Conservation (phyloP, 1,284 basidiomycete species). For the Neolentinus lepideus region DNA sequence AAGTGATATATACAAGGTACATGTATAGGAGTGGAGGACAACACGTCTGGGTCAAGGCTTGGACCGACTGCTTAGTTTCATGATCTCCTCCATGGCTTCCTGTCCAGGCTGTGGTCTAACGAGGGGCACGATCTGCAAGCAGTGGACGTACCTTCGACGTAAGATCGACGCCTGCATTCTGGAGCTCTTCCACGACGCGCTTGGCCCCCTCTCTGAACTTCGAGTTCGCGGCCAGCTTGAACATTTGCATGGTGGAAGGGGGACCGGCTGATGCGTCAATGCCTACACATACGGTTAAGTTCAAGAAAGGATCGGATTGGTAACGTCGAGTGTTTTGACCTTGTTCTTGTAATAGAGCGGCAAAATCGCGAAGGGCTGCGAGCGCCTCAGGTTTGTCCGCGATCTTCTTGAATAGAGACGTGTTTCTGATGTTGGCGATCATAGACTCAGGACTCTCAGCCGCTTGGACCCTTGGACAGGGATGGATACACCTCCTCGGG, state of each 20-base stretch:
- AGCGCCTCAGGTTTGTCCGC: conserved; percentile 42
- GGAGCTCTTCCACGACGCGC: not conserved
- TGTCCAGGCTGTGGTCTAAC: not conserved
- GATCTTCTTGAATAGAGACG: conserved; percentile 40
- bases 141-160: not conserved
- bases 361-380: conserved; percentile 36
- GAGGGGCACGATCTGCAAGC: not conserved
- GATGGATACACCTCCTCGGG: conserved; percentile 5
- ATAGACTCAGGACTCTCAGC: conserved; percentile 29
- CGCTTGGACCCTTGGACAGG: conserved; percentile 23
- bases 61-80: not conserved
- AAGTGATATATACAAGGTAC: not conserved
- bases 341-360: conserved; percentile 37
- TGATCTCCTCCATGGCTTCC: conserved; percentile 2
- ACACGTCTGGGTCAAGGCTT: not conserved
- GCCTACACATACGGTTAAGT: not conserved
- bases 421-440: conserved; percentile 32
- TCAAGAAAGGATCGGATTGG: not conserved
- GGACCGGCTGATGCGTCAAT: conserved; percentile 6
- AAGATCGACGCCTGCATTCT: not conserved
- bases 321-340: conserved; percentile 27
- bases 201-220: not conserved
- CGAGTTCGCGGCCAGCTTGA: not conserved
- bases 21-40: not conserved
- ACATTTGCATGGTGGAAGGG: conserved; percentile 2